Base-by-base conservation (phyloP, 2,329 filamentous ascomycete species). In the Aureobasidium melanogenum region DNA sequence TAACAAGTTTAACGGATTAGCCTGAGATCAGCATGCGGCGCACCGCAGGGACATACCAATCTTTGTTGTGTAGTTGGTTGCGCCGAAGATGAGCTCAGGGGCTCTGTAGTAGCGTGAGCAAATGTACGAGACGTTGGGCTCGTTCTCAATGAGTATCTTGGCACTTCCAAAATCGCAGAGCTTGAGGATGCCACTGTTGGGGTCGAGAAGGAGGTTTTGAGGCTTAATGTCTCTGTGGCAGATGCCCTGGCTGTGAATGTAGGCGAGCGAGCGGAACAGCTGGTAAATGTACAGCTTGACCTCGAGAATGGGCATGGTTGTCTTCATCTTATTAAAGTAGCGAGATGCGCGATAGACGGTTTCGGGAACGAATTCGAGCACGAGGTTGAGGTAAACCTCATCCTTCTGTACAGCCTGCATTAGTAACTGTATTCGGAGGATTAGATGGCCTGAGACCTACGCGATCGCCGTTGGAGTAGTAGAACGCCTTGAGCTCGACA, bases 291-390 rank as follows among this genome's bases (percentile, higher is more conserved):
- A 99, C 65, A 99, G 88, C 82, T 99, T 99, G 74, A 97, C 91
- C 77, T 99, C 94, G 69, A 99, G 85, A 69, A 93, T 96, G 17
- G 94, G 94, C 94, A 99, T 99, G 58, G 93, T 97, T 7, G 92
- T 96, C 86, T 97, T 99, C 88, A 97, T 88, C 82, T 99, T 99
- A 83, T 95, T 97, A 84, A 99, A 99, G 80, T 97, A 97, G 71
- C 94, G 88, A 66, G 94, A 97, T 46, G 94, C 94, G 71, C 94
- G 88, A 77, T 99, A 99, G 56, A 99, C 94, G 14, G 94, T 99
- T 80, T 99, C 94, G 55, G 94, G 94, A 54, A 99, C 94, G 71
- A 91, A 99, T 75, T 99, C 94, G 75, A 97, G 91, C 57, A 99
- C 93, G 64, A 99, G 84, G 73, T 99, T 99, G 67, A 99, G 87